phyloP scores from a whole-genome alignment of 2,329 filamentous ascomycete genomes.

The Thelonectria discophora region DNA sequence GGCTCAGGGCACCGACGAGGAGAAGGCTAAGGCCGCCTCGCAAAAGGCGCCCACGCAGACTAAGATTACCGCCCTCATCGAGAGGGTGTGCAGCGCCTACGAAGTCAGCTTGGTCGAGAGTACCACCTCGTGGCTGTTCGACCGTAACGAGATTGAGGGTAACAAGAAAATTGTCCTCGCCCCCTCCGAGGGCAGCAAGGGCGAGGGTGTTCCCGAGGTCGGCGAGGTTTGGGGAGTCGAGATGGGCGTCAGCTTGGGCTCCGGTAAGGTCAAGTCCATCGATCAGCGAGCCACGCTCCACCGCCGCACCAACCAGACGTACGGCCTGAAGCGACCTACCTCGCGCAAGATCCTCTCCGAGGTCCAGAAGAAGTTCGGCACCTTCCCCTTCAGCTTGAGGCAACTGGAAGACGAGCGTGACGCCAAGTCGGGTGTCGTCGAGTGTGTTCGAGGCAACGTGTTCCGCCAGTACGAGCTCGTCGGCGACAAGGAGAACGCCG shows the following conservation, averaged over 20 bases:
- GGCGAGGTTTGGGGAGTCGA: conserved; percentile 98
- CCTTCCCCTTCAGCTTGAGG: conserved; percentile 96
- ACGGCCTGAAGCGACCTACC: conserved; percentile 91
- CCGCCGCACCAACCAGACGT: conserved; percentile 90
- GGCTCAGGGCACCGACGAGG: conserved; percentile 85
- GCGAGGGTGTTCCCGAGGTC: conserved; percentile 87
- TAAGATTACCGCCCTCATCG: conserved; percentile 86
- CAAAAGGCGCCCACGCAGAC: conserved; percentile 85
- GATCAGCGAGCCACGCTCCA: conserved; percentile 90
- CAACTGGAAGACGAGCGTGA: conserved; percentile 97
- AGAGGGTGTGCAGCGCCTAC: conserved; percentile 91
- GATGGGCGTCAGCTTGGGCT: conserved; percentile 88
- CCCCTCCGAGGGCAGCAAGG: conserved; percentile 85
- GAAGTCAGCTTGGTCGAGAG: conserved; percentile 95
- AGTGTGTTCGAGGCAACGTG: conserved; percentile 92
- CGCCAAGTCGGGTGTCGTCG: conserved; percentile 93
- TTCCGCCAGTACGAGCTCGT: conserved; percentile 96
- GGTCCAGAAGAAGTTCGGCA: conserved; percentile 96
- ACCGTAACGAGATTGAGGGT: conserved; percentile 96
- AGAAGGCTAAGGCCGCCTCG: conserved; percentile 89
- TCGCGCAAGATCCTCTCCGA: conserved; percentile 93
- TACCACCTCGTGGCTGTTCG: conserved; percentile 97
- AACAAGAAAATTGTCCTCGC: conserved; percentile 97
- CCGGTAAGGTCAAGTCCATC: conserved; percentile 93
- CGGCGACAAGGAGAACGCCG: conserved; percentile 87